Base-by-base conservation (phyloP, 2,329 filamentous ascomycete genomes). In the Chrysoporthe austroafricana region DNA sequence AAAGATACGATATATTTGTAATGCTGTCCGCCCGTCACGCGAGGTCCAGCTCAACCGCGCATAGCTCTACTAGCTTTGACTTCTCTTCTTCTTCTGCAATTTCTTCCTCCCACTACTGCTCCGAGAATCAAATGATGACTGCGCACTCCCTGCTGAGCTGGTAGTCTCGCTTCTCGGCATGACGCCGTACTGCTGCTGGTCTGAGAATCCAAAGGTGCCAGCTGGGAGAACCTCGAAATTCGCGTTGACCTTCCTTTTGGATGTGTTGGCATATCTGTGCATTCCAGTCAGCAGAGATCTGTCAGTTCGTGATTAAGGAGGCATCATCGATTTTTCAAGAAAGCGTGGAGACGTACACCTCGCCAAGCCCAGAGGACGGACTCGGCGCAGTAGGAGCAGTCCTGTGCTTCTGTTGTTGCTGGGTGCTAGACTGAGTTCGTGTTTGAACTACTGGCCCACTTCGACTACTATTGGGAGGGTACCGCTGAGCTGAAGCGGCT, bases 221-320 rank as follows among this genome's bases (percentile, higher is more conserved):
- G 78, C 79, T 14, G 79, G 79, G 11, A 81, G 69, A 11, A 82
- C 72, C 67, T 81, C 78, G 52, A 81, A 81, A 0, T 76, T 77
- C 5, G 76, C 72, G 70, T 81, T 80, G 34, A 80, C 77, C 61
- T 75, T 77, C n/a, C 80, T 73, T 5, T 74, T 68, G 16, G 69
- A 67, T 16, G 75, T 76, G 68, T 80, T 81, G 57, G 74, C 66
- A 65, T 79, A 76, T 21, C 68, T 70, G 13, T 14, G 14, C 3
- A 9, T 21, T 34, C 13, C 16, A 36, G 36, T 69, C 21, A 65
- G 66, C 44, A 26, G n/a, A 9, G 42, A 8, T 26, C n/a, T 32
- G 26, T 54, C 44, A 9, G 8, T 2, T 43, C 4, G 43, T 3
- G 36, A 2, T 2, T n/a, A 21, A 34, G 13, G 9, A 21, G 26